A percentile compares a stretch with the other conserved stretches of the same genome.
phyloP scores from a whole-genome alignment of 23 red algal genomes.

The Gracilaria domingensis region DNA sequence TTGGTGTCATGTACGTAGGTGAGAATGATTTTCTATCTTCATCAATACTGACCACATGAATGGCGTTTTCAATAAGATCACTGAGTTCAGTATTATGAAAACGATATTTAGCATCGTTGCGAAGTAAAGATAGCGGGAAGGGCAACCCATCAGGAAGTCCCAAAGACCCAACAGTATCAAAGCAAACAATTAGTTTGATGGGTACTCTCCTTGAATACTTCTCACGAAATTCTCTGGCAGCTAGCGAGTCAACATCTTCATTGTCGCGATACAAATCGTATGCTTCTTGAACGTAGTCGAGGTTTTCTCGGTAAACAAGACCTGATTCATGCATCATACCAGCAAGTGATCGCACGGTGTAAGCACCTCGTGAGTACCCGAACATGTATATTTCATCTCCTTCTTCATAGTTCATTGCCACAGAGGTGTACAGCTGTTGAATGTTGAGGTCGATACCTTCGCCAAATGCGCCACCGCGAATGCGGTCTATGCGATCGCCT shows the following conservation, averaged over 20 bases:
- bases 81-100: conserved; percentile 64
- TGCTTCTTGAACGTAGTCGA: conserved; percentile 50
- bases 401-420: conserved; percentile 67
- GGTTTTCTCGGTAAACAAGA: conserved; percentile 37
- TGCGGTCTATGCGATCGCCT: conserved; percentile 9
- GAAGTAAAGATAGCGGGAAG: conserved; percentile 7
- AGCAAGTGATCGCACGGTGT: conserved; percentile 65
- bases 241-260: conserved; percentile 1
- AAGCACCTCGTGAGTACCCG: conserved; percentile 57
- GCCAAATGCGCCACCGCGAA: conserved; percentile 60
- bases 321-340: conserved; percentile 66
- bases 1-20: conserved; percentile 47
- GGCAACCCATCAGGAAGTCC: conserved; percentile 36
- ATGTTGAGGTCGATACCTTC: conserved; percentile 75
- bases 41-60: conserved; percentile 64
- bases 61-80: conserved; percentile 46
- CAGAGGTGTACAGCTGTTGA: conserved; percentile 59
- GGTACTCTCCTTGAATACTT: conserved; percentile 46
- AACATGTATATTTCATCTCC: conserved; percentile 81
- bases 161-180: conserved; percentile 69
- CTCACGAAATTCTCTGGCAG: conserved; percentile 16
- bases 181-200: conserved; percentile 52
- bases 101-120: conserved; percentile 35
- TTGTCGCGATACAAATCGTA: conserved; percentile 65
- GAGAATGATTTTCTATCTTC: conserved; percentile 41